phyloP scores from a whole-genome alignment of 169 alveolate genomes.

The Hepatocystis sp. region DNA sequence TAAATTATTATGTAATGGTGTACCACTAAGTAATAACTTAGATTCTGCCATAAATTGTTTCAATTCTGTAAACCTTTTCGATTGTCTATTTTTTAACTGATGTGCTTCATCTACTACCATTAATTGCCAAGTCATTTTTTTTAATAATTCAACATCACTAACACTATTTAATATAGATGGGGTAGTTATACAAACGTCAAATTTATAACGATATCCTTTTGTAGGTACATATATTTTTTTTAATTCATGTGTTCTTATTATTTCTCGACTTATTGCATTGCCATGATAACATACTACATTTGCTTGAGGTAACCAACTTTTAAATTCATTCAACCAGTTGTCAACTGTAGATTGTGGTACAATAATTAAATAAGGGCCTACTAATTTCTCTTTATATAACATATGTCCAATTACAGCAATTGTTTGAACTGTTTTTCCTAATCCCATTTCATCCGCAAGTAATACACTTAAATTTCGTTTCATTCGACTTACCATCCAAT shows the following conservation, averaged over 20 bases:
- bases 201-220: constrained; percentile 85
- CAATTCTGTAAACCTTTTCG: constrained; percentile 90
- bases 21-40: constrained; percentile 94
- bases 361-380: constrained; percentile 94
- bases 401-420: constrained; percentile 94
- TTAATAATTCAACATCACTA: constrained; percentile 90
- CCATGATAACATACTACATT: constrained; percentile 95
- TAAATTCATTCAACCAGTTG: constrained; percentile 96
- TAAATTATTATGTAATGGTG: constrained; percentile 96
- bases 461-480: constrained; percentile 94
- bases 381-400: constrained; percentile 87
- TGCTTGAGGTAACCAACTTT: constrained; percentile 94
- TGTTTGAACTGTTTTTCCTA: constrained; percentile 96
- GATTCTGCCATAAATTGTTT: constrained; percentile 91
- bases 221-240: constrained; percentile 83
- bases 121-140: constrained; percentile 91
- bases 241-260: constrained; percentile 89
- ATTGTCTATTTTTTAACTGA: constrained; percentile 92
- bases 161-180: constrained; percentile 91
- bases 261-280: constrained; percentile 92
- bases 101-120: constrained; percentile 96
- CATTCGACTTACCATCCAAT: constrained; percentile 96
- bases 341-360: constrained; percentile 97
- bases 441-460: constrained; percentile 97
- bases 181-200: constrained; percentile 92